Percentiles rank a stretch among this genome's conserved stretches.
Evolutionary conservation across 352 stramenopile species (phyloP).

Genomic region (Ophiocytium majus): DNA sequence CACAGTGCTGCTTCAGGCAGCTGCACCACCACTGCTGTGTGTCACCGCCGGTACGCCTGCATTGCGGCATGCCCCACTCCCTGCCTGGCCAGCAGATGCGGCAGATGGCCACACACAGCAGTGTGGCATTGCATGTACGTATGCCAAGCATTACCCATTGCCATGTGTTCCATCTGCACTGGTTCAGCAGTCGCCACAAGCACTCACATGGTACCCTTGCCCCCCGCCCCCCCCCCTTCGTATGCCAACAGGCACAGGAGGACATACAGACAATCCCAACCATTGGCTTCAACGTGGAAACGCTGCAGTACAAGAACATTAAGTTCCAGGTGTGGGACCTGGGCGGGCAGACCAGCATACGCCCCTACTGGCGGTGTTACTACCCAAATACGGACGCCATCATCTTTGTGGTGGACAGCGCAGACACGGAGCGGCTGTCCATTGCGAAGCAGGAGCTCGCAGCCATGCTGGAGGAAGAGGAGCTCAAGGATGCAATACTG

Average conservation of each 20-base stretch:
- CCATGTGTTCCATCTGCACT: no score
- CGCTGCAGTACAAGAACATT: slow-evolving; percentile 82
- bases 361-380: slow-evolving; percentile 98
- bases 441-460: slow-evolving; percentile 96
- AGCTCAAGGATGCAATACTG: slow-evolving; percentile 96
- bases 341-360: slow-evolving; percentile 98
- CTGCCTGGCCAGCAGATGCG: no score
- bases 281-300: slow-evolving; percentile 94
- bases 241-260: slow-evolving; percentile 74
- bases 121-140: no score
- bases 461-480: slow-evolving; percentile 98
- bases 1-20: no score
- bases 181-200: no score
- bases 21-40: no score
- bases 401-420: slow-evolving; percentile 80
- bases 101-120: no score
- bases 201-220: no score
- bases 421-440: slow-evolving; percentile 91
- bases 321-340: slow-evolving; percentile 97
- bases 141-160: no score
- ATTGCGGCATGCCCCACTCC: no score
- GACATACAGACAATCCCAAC: slow-evolving; percentile 98
- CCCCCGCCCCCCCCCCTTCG: no score
- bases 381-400: slow-evolving; percentile 95
- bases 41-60: no score